Conservation (phyloP, 2,329 filamentous ascomycete genomes). For the Didymella exigua region DNA sequence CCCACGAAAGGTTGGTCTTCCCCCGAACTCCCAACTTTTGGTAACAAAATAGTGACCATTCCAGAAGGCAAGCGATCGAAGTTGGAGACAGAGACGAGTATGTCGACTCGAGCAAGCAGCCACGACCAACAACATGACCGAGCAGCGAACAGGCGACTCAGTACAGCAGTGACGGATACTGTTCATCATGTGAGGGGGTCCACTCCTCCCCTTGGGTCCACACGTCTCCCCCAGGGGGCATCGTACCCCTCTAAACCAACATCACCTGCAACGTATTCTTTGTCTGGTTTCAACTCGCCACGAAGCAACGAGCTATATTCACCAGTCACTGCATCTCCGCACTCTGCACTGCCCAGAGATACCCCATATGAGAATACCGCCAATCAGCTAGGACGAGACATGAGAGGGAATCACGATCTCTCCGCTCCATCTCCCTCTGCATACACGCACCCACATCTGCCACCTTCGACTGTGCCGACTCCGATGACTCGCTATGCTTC, state of each 20-base stretch:
- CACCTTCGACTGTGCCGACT: conserved; percentile 7
- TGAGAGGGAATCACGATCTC: conserved; percentile 27
- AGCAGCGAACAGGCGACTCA: conserved; percentile 32
- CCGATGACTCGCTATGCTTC: conserved; percentile 5
- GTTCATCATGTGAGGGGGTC: conserved; percentile 33
- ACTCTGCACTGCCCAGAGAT: conserved; percentile 37
- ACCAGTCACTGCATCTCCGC: conserved; percentile 43
- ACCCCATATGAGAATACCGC: conserved; percentile 29
- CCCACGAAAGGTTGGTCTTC: conserved; percentile 43
- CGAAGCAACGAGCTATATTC: conserved; percentile 42
- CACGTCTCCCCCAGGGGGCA: conserved; percentile 34
- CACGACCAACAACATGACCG: conserved; percentile 39
- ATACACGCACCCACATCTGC: conserved; percentile 23
- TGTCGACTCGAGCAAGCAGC: conserved; percentile 39
- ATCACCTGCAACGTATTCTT: conserved; percentile 40
- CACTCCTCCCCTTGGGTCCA: conserved; percentile 35
- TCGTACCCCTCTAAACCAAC: conserved; percentile 39
- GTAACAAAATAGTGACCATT: conserved; percentile 26
- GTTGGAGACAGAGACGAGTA: conserved; percentile 48
- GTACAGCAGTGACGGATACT: conserved; percentile 33
- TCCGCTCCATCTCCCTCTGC: conserved; percentile 25
- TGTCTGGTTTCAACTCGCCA: conserved; percentile 44
- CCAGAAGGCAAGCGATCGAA: conserved; percentile 53
- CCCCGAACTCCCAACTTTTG: neutral
- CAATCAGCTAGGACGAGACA: conserved; percentile 28